A percentile compares a stretch with the other conserved stretches of the same genome.
phyloP scores from a whole-genome alignment of 1,284 basidiomycete genomes.

The Puccinia novopanici region DNA sequence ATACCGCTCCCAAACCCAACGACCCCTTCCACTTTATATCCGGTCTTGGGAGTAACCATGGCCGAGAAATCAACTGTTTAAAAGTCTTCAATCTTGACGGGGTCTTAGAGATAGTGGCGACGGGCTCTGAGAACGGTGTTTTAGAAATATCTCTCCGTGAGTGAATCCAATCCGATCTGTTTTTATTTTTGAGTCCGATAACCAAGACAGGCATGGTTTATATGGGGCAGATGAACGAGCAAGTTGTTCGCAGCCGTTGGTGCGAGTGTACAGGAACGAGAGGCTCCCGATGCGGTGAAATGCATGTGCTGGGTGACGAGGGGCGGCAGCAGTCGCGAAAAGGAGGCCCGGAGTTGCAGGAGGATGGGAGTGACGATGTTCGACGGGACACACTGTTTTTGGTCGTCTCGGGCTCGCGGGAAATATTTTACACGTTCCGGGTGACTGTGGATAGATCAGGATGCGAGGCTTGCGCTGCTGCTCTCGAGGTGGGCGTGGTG shows the following conservation, averaged over 20 bases:
- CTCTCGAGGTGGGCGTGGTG: not conserved
- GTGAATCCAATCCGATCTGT: not conserved
- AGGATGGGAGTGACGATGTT: not conserved
- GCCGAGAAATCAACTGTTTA: slow-evolving; percentile 12
- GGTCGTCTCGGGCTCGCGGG: slow-evolving; percentile 15
- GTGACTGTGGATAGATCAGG: not conserved
- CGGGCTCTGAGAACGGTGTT: slow-evolving; percentile 28
- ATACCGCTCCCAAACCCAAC: not conserved
- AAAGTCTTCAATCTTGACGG: not conserved
- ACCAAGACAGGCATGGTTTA: not conserved
- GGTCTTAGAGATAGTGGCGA: slow-evolving; percentile 7
- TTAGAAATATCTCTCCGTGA: slow-evolving; percentile 14
- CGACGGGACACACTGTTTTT: slow-evolving; percentile 3
- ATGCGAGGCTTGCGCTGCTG: not conserved
- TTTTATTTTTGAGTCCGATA: not conserved
- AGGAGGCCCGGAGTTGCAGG: not conserved
- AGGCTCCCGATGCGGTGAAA: slow-evolving; percentile 1
- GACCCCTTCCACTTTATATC: not conserved
- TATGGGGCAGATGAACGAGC: not conserved
- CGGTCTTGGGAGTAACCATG: not conserved
- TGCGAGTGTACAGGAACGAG: slow-evolving; percentile 3
- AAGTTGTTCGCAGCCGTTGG: not conserved
- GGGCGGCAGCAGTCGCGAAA: not conserved
- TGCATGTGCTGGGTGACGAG: too few relatives aligned
- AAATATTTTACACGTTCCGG: slow-evolving; percentile 10